Evolutionary conservation across 352 stramenopile species (phyloP), one percentile per base, ranked within the genome.

Genomic region (Phytophthora ohioensis): DNA sequence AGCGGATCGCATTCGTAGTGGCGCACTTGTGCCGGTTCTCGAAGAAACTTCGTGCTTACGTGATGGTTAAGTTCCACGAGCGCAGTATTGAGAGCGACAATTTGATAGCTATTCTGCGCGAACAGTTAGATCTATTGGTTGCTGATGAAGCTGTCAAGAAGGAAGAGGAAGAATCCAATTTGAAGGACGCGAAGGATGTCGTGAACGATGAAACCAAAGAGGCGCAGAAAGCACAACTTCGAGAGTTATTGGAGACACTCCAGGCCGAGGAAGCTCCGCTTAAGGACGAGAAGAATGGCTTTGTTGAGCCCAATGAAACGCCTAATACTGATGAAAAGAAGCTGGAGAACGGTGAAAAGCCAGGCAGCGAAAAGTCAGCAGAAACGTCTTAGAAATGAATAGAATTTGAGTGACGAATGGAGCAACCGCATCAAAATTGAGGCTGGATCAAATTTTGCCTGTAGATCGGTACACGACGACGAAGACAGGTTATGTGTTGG

Each of bases 1-100:
- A 96, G 62, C 84, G 86, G 3, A 71, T 91, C 27, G 72, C 80
- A 21, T 84, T 94, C 17, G 69, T 94, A 15, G 39, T 90, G 12
- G 84, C 80, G 2, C 84, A 96, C 47, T 45, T 94, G 55, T 87
- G 84, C 32, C 64, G 68, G 32, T 88, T 91, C 67, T 91, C 84
- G 0, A 77, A 74, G 38, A 92, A 91, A 64, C 57, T 89, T 12
- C 79, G 77, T 30, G 87, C 85, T 6, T 93, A 94, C 48, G 71
- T 90, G 12, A 82, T 90, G 67, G 75, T 94, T 48, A 91, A 94
- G 59, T 91, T 91, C 57, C 78, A 94, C 48, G 87, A 92, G 59
- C 84, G 80, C 32, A 91, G 74, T 54, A 69, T 94, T 10, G 84
- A 91, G 5, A 75, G 82, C 35, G 71, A 83, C 9, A 67, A 64